Base-by-base conservation (phyloP, 768 basidiomycete species). In the Crassisporium funariophilum region DNA sequence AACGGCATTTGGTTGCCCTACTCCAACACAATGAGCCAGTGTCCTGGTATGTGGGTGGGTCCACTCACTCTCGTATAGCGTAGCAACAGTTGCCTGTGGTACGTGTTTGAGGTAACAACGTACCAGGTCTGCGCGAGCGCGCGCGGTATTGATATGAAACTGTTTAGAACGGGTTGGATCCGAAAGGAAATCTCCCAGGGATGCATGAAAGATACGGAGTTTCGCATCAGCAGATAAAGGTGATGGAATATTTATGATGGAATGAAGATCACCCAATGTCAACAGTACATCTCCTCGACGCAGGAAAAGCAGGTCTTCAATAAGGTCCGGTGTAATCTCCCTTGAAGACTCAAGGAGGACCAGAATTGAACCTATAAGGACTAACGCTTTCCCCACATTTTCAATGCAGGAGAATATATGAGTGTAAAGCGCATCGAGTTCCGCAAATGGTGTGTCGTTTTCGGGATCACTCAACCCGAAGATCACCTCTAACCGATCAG, bases 371-470 rank as follows among this genome's bases (percentile, higher is more conserved):
- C 20, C 29, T 9, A 35, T 12, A 20, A 44, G 39, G 5, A 41
- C 15, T 4, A 27, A n/a, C 16, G 35, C 12, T 4, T 41, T 44
- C 12, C 34, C 47, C 2, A 22, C 12, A 15, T 53, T 19, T 12
- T 45, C 24, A 4, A 48, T 27, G n/a, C 37, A 45, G 6, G 41
- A 39, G 9, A 52, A 44, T 20, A 52, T 47, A 13, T 53, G 47
- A 5, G 13, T 34, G 22, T 53, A 53, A 5, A 53, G 20, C 1
- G 47, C 52, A 15, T 53, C 52, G 6, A 53, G 34, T 33, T 53
- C 47, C 2, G 43, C 44, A 25, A 53, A 53, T 2, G 50, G 50
- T 13, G 31, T 45, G 6, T 50, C 47, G 4, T 47, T 41, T 8
- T 35, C 48, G 4, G 48, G 44, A 15, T 29, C 6, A 2, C 24